These are phyloP conservation scores for Yamadazyma spencermartinsiae DNA, from an alignment of 1,139 yeast species.

Conservation along the genomic window DNA sequence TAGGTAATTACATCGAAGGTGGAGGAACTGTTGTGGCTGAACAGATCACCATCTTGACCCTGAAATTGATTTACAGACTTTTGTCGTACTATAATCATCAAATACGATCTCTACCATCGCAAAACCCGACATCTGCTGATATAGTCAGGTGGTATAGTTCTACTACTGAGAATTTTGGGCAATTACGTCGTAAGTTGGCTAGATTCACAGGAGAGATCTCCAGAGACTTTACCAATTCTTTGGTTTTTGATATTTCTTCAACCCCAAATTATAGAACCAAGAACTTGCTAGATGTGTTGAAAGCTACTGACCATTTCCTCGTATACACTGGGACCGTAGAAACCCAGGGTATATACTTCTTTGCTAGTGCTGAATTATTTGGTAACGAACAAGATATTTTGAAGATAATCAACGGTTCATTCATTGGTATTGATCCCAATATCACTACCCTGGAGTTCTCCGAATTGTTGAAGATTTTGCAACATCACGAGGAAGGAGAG, in stretches of 20 bases:
- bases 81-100: constrained; percentile 73
- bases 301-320: constrained; percentile 71
- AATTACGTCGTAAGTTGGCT: constrained; percentile 78
- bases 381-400: constrained; percentile 46
- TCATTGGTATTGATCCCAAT: constrained; percentile 40
- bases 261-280: constrained; percentile 53
- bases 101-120: constrained; percentile 58
- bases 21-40: constrained; percentile 83
- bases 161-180: constrained; percentile 82
- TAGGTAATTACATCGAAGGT: constrained; percentile 76
- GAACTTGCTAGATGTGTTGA: constrained; percentile 56
- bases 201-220: constrained; percentile 73
- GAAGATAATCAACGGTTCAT: constrained; percentile 44
- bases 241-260: constrained; percentile 58
- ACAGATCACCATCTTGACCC: constrained; percentile 65
- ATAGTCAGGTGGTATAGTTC: constrained; percentile 79
- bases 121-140: constrained; percentile 53
- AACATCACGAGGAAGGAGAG: constrained; percentile 19
- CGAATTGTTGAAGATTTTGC: constrained; percentile 28
- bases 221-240: constrained; percentile 73
- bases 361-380: constrained; percentile 62
- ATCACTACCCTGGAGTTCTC: constrained; percentile 30
- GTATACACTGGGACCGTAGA: constrained; percentile 76
- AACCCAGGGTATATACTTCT: constrained; percentile 70
- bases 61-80: constrained; percentile 67